Percentiles rank a stretch among this genome's conserved stretches.
Evolutionary conservation across 2,329 filamentous ascomycete species (phyloP).

Genomic region (Ophiognomonia clavigignenti-juglandacearum): DNA sequence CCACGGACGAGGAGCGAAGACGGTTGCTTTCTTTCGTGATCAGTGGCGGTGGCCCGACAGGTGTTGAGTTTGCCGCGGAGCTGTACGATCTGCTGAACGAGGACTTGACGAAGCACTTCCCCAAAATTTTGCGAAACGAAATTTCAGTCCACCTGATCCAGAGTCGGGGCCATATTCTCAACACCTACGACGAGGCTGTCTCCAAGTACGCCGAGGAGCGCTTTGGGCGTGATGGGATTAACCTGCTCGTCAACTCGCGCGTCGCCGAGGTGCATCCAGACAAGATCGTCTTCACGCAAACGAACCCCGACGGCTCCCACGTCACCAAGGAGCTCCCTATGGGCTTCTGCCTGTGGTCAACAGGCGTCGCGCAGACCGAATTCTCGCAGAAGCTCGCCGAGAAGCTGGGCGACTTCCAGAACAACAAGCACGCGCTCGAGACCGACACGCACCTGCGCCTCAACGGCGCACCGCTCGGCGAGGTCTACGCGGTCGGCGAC

Average conservation of each 20-base stretch:
- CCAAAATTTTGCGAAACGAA: slow-evolving; percentile 87
- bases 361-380: slow-evolving; percentile 81
- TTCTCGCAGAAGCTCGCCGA: slow-evolving; percentile 72
- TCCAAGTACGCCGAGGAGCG: slow-evolving; percentile 88
- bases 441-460: slow-evolving; percentile 91
- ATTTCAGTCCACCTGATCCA: slow-evolving; percentile 98
- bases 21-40: slow-evolving; percentile 93
- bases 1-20: slow-evolving; percentile 78
- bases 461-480: slow-evolving; percentile 81
- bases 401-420: slow-evolving; percentile 73
- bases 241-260: slow-evolving; percentile 86
- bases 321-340: slow-evolving; percentile 91
- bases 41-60: slow-evolving; percentile 90
- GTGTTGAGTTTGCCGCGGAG: slow-evolving; percentile 96
- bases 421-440: slow-evolving; percentile 86
- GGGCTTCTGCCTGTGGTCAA: slow-evolving; percentile 97
- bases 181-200: slow-evolving; percentile 94
- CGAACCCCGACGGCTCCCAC: slow-evolving; percentile 64
- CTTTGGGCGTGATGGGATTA: slow-evolving; percentile 85
- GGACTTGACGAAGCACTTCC: slow-evolving; percentile 79
- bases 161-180: slow-evolving; percentile 88
- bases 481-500: slow-evolving; percentile 95
- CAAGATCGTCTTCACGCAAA: slow-evolving; percentile 85
- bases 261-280: slow-evolving; percentile 84
- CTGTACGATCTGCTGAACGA: slow-evolving; percentile 96